A percentile compares a stretch with the other conserved stretches of the same genome.
Conservation (phyloP, 495 filamentous ascomycete genomes). For the Penicillium diatomitis region DNA sequence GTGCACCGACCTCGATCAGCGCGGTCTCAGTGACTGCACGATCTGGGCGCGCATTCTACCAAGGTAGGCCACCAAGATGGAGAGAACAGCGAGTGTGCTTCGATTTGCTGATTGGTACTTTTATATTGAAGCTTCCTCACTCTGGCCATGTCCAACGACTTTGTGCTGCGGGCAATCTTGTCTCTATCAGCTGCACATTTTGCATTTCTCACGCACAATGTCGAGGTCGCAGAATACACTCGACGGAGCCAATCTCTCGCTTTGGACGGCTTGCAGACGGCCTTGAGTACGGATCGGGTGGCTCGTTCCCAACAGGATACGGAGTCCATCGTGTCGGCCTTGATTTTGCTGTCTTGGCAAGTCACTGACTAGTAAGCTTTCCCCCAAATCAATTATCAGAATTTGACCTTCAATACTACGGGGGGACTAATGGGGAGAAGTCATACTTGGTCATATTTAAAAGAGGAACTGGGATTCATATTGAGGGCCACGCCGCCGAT, state of each 20-base stretch:
- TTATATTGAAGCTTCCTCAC: slow-evolving; percentile 58
- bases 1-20: slow-evolving; percentile 68
- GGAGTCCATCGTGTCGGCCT: slow-evolving; percentile 87
- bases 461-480: slow-evolving; percentile 85
- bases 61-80: slow-evolving; percentile 48
- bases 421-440: slow-evolving; percentile 40
- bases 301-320: slow-evolving; percentile 79
- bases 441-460: slow-evolving; percentile 83
- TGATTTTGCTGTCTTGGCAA: slow-evolving; percentile 91
- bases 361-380: slow-evolving; percentile 82
- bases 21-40: slow-evolving; percentile 69
- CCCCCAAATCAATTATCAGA: too few species aligned
- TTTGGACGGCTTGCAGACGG: slow-evolving; percentile 78
- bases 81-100: too few species aligned
- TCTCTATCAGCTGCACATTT: slow-evolving; percentile 88
- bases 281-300: slow-evolving; percentile 44
- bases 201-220: slow-evolving; percentile 73
- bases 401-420: neutral
- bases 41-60: slow-evolving; percentile 90
- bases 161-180: slow-evolving; percentile 88
- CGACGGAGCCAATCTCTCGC: slow-evolving; percentile 80
- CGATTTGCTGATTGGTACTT: too few species aligned
- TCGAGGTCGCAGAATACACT: slow-evolving; percentile 72
- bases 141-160: slow-evolving; percentile 69
- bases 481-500: slow-evolving; percentile 76